A percentile compares a stretch with the other conserved stretches of the same genome.
These are phyloP conservation scores for Pistacia atlantica DNA, from an alignment of 345 rosid genomes.

Conservation along the genomic window DNA sequence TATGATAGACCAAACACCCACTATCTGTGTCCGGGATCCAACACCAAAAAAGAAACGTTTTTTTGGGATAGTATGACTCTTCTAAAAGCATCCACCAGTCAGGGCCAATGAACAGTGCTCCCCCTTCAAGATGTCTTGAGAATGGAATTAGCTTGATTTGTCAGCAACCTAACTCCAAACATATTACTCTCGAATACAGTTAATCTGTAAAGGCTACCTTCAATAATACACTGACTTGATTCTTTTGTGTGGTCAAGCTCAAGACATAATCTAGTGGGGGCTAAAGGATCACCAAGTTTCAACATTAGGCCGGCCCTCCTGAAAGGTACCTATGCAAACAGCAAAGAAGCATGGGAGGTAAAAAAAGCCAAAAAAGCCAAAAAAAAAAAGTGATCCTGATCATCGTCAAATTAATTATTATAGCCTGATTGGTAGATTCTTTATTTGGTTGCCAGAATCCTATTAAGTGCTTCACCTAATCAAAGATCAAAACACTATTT, in stretches of 20 bases:
- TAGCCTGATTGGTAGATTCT: constrained; percentile 8
- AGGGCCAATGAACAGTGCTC: constrained; percentile 23
- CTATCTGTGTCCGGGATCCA: constrained; percentile 65
- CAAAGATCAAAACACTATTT: constrained; percentile 17
- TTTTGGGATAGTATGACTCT: constrained; percentile 33
- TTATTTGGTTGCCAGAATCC: constrained; percentile 23
- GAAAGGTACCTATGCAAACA: constrained; percentile 37
- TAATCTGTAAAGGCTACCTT: constrained; percentile 32
- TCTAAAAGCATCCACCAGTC: constrained; percentile 32
- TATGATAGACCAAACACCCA: constrained; percentile 62
- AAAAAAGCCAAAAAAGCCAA: neutral
- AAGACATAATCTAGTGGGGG: constrained; percentile 51
- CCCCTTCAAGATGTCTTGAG: constrained; percentile 25
- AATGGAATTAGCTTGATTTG: constrained; percentile 48
- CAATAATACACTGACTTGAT: constrained; percentile 56
- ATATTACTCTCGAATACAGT: constrained; percentile 39
- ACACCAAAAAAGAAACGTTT: constrained; percentile 26
- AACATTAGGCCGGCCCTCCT: constrained; percentile 33
- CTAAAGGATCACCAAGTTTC: constrained; percentile 41
- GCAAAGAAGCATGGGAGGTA: constrained; percentile 19
- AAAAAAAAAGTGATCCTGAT: neutral
- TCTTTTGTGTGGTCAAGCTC: constrained; percentile 45
- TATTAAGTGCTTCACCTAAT: constrained; percentile 18
- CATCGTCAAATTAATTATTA: constrained; percentile 24
- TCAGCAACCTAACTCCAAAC: constrained; percentile 43